Base-by-base conservation (phyloP, 371 early-diverging fungal genomes). In the Mucor piriformis region DNA sequence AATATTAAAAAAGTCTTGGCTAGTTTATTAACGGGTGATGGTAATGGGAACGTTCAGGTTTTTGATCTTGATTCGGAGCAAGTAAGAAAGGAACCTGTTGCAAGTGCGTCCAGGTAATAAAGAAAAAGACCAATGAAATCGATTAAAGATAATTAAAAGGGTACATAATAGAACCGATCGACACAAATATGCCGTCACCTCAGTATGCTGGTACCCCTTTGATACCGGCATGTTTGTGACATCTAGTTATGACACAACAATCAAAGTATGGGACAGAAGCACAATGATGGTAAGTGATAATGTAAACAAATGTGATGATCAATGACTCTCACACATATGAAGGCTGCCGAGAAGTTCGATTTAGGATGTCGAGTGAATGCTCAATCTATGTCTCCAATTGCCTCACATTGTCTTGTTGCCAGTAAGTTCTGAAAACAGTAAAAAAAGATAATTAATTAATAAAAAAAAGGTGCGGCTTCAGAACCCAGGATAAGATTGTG, bases 181-280 rank as follows among this genome's bases (percentile, higher is more conserved):
- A 24, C 93, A 95, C 72, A 53, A 69, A 38, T 87, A 83, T 60
- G 79, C 83, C 16, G 79, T 93, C 4, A 85, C 92, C 6, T 82
- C 82, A n/a, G 83, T 90, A 0, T 67, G 75, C 2, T 95, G 95
- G 95, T 95, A 91, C 57, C 92, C 93, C 1, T 81, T 89, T 49
- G 95, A 95, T 68, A 85, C 85, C 6, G 94, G 95, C 44, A 81
- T 94, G 78, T 92, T 96, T 66, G 84, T 91, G 0, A 91, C 92
- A 3, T 85, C 89, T 0, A 92, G 95, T 0, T 87, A 87, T 59
- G 96, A 95, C 69, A 70, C 79, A 23, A 86, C 88, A 0, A 74
- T 96, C 18, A 87, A 87, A 53, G 85, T 93, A 8, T 95, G 95
- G 95, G 97, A 95, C 57, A 89, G 93, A 5, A 84, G 87, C 61